Conservation (phyloP, 768 basidiomycete genomes). For the Favolaschia claudopus region DNA sequence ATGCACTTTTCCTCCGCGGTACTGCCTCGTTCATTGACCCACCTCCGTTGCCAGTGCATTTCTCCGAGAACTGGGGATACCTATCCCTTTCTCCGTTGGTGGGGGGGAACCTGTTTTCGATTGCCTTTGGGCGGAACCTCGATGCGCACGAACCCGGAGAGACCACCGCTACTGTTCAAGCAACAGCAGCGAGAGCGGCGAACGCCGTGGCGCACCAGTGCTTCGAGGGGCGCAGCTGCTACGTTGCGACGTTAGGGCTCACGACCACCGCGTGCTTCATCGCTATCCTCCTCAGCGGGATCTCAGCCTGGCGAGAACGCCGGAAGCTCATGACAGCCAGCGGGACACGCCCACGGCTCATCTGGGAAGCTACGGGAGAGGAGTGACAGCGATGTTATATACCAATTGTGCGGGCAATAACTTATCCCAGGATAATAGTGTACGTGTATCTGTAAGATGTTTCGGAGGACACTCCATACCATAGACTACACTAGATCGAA, state of each 20-base stretch:
- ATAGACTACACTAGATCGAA: not conserved
- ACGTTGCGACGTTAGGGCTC: constrained; percentile 40
- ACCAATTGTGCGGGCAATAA: no score
- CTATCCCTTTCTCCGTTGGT: constrained; percentile 64
- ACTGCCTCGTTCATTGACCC: not conserved
- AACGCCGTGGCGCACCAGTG: constrained; percentile 45
- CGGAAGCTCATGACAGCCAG: constrained; percentile 38
- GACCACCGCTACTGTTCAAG: constrained; percentile 17
- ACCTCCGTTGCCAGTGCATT: constrained; percentile 51
- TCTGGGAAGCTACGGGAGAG: constrained; percentile 32
- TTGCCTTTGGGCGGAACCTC: constrained; percentile 72
- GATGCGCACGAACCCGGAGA: constrained; percentile 57
- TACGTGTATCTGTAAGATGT: no score
- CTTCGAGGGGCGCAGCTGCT: constrained; percentile 45
- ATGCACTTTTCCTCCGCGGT: constrained; percentile 24
- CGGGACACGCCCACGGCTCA: constrained; percentile 30
- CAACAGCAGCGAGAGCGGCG: not conserved
- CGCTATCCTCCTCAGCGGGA: constrained; percentile 44
- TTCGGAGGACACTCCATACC: no score
- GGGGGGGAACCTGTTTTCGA: constrained; percentile 72
- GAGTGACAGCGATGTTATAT: no score
- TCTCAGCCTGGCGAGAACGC: constrained; percentile 46
- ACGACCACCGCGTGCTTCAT: constrained; percentile 43
- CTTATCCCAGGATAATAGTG: no score
- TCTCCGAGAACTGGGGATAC: constrained; percentile 74